A percentile compares a stretch with the other conserved stretches of the same genome.
Conservation (phyloP, 2,329 filamentous ascomycete genomes). For the Aspergillus brasiliensis region DNA sequence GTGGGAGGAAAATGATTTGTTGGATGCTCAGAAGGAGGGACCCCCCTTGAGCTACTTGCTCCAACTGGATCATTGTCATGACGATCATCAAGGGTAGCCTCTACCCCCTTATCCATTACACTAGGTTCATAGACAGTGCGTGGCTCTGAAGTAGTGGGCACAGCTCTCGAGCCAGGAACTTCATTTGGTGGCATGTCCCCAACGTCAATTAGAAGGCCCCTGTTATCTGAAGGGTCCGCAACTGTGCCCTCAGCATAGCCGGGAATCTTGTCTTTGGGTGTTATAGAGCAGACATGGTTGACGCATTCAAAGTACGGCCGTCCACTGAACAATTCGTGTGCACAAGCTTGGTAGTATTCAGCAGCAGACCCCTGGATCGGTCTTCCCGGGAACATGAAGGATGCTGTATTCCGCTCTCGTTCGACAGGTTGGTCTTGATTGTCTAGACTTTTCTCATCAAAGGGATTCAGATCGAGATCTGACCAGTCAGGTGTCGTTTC, state of each 20-base stretch:
- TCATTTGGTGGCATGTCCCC: conserved; percentile 16
- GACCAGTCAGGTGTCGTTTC: conserved; percentile 23
- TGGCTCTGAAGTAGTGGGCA: conserved; percentile 1
- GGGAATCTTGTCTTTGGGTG: conserved; percentile 26
- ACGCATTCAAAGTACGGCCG: conserved; percentile 47
- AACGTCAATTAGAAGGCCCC: conserved; percentile 22
- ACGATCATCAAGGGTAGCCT: neutral
- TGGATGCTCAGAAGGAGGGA: neutral
- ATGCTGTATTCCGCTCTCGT: conserved; percentile 4
- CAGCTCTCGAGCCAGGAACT: neutral
- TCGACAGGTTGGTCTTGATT: conserved; percentile 6
- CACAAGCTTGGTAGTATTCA: conserved; percentile 49
- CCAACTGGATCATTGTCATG: neutral
- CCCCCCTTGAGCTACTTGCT: neutral
- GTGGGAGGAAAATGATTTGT: neutral
- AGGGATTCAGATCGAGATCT: conserved; percentile 17
- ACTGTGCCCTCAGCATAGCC: conserved; percentile 10
- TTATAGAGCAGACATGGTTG: conserved; percentile 46
- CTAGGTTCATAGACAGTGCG: conserved; percentile 9
- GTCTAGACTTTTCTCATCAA: conserved; percentile 17
- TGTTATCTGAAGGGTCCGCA: neutral
- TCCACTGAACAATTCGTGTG: conserved; percentile 46
- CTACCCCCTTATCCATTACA: neutral
- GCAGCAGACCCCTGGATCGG: conserved; percentile 39
- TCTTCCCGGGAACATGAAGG: conserved; percentile 29